phyloP scores from a whole-genome alignment of 805 yeast species.

The Candida saitoana region DNA sequence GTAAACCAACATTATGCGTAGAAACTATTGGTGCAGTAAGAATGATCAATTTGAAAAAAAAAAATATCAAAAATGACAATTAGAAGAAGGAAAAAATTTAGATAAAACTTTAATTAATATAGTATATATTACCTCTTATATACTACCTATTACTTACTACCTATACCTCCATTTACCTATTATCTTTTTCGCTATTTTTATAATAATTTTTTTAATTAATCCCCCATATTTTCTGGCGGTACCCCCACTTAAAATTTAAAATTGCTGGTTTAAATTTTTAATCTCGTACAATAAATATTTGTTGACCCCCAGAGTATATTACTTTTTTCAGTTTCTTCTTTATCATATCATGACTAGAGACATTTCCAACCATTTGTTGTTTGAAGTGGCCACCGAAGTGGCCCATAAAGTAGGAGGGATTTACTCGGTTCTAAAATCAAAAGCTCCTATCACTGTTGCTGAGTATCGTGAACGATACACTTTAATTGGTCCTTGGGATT shows the following conservation, averaged over 20 bases:
- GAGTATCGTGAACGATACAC: conserved; percentile 87
- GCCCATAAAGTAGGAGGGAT: conserved; percentile 98
- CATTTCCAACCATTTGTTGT: conserved; percentile 78
- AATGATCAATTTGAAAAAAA: too few relatives aligned
- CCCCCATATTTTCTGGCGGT: not conserved
- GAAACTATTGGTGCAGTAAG: too few relatives aligned
- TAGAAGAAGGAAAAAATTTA: too few relatives aligned
- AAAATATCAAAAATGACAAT: too few relatives aligned
- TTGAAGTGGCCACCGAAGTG: conserved; percentile 95
- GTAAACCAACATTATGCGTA: too few relatives aligned
- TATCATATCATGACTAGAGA: conserved; percentile 66
- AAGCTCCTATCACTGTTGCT: conserved; percentile 93
- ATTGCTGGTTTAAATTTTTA: not conserved
- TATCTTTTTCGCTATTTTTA: too few relatives aligned
- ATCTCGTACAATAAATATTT: not conserved
- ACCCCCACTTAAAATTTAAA: not conserved
- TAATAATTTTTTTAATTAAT: too few relatives aligned
- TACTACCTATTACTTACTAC: too few relatives aligned
- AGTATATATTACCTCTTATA: too few relatives aligned
- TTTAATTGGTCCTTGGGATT: conserved; percentile 80
- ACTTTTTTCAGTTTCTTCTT: not conserved
- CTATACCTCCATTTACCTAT: too few relatives aligned
- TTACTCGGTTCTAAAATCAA: conserved; percentile 92
- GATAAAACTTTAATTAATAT: too few relatives aligned
- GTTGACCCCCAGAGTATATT: not conserved